Base-by-base conservation (phyloP, 805 yeast genomes). In the Yarrowia sp. region DNA sequence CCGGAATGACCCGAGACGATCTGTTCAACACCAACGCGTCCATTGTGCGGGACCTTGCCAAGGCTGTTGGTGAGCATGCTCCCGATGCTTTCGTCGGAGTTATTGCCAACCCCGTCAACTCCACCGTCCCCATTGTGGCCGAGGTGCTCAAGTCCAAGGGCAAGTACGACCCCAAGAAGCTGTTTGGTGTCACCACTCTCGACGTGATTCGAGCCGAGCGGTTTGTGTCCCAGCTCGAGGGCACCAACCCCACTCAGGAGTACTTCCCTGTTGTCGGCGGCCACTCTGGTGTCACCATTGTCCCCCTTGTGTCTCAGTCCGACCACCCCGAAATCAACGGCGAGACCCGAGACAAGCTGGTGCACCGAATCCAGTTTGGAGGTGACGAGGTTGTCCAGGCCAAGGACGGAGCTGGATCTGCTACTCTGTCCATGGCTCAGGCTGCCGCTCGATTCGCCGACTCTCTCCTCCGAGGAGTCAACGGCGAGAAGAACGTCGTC, bases 381-480 rank as follows among this genome's bases (percentile, higher is more conserved):
- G 98, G 98, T 74, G 98, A 92, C 75, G 98, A 93, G 78, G 96
- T 92, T 55, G 98, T 92, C 69, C 82, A 89, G 79, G 98, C 98
- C 65, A 92, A 92, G 81, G 88, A 90, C 72, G 98, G 98, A 69
- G 87, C 87, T 62, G 98, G 98, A 44, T 90, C 97, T 57, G 98
- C 98, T 65, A 92, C 98, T 41, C 82, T 92, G 70, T 89, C 96
- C 35, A 93, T 92, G 98, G 98, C 98, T 9, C 88, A 86, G 72
- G 97, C 97, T 39, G 97, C 96, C 39, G 90, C 84, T 80, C 83
- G 87, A 70, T 88, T 91, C 75, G 89, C 92, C 35, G 86, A 84
- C 74, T 80, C 88, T 68, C 78, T 79, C 43, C 75, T 79, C 65
- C 72, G 74, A 70, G 80, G 78, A 45, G 69, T 72, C 74, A 80